Base-by-base conservation (phyloP, 176 grass and related monocot species). In the Eleusine coracana region DNA sequence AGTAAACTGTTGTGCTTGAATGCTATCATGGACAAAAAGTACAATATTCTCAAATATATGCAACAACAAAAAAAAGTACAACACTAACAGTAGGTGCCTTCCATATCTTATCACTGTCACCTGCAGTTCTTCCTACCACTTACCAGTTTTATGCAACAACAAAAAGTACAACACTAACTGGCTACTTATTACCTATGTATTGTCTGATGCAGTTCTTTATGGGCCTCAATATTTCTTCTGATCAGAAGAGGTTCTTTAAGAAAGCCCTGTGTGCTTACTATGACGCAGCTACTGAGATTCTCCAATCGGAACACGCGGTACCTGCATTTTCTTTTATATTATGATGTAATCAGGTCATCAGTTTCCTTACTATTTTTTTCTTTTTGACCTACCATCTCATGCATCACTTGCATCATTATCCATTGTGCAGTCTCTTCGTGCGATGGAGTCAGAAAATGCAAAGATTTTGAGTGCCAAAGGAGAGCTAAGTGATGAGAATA, bases 201-300 rank as follows among this genome's bases (percentile, higher is more conserved):
- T 83, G 66, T 68, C 51, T 54, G 51, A 16, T 94, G 83, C 91
- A 99, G 96, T 96, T 99, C 60, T 93, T 76, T 72, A 96, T 81
- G 83, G 93, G 85, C 29, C 81, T 99, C 75, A 99, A 94, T 90
- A 80, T 96, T 71, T 94, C 89, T 56, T 83, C 83, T 70, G 96
- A 96, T 80, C 96, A 96, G 64, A 99, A 96, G 68, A 99, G 93
- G 61, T 89, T 92, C 82, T 99, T 99, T 73, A 99, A 99, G 91
- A 99, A 99, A 90, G 91, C 87, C 68, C 88, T 99, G 39, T 84
- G 82, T 65, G 77, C 85, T 41, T 99, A 99, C 68, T 93, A 99
- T 92, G 93, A 99, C 66, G 77, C 89, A 82, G 93, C 93, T 64
- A 74, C 86, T 83, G 93, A 96, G 81, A 78, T 99, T 66, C 83